These are phyloP conservation scores for Blastomyces percursus DNA, from an alignment of 2,329 filamentous ascomycete species.

Conservation along the genomic window DNA sequence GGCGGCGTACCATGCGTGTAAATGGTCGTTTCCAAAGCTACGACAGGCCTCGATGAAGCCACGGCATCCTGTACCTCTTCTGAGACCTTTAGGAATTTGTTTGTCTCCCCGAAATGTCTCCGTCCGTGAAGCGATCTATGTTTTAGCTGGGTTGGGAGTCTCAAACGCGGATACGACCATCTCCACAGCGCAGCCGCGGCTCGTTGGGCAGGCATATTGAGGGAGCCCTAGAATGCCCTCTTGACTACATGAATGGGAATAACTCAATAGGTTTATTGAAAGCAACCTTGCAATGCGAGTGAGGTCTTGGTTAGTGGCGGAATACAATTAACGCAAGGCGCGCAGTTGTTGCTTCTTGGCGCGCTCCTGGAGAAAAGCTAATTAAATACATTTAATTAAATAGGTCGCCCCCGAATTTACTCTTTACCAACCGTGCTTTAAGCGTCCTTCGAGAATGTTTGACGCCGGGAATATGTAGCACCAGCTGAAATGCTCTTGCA, in stretches of 20 bases:
- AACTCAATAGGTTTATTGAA: not conserved
- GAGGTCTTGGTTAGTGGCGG: not conserved
- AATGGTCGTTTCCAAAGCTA: constrained; percentile 90
- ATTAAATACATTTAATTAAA: too few species aligned
- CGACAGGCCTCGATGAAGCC: constrained; percentile 63
- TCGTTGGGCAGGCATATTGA: not conserved
- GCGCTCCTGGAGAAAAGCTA: too few species aligned
- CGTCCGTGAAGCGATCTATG: not conserved
- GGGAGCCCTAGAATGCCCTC: not conserved
- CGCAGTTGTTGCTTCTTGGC: too few species aligned
- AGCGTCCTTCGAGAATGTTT: too few species aligned
- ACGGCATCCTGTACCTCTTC: constrained; percentile 75
- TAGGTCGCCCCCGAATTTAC: too few species aligned
- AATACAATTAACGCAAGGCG: not conserved
- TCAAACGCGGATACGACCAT: not conserved
- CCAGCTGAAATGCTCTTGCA: too few species aligned
- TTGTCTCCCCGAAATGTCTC: constrained; percentile 16
- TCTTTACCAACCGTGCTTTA: too few species aligned
- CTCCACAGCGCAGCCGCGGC: not conserved
- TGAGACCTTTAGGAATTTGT: constrained; percentile 56
- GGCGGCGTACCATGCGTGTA: constrained; percentile 74
- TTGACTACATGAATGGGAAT: not conserved
- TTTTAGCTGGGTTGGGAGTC: not conserved
- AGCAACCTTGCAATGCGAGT: not conserved
- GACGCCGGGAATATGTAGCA: too few species aligned